Evolutionary conservation across 1,284 basidiomycete genomes (phyloP).

Genomic region (Cutaneotrichosporon mucoides): DNA sequence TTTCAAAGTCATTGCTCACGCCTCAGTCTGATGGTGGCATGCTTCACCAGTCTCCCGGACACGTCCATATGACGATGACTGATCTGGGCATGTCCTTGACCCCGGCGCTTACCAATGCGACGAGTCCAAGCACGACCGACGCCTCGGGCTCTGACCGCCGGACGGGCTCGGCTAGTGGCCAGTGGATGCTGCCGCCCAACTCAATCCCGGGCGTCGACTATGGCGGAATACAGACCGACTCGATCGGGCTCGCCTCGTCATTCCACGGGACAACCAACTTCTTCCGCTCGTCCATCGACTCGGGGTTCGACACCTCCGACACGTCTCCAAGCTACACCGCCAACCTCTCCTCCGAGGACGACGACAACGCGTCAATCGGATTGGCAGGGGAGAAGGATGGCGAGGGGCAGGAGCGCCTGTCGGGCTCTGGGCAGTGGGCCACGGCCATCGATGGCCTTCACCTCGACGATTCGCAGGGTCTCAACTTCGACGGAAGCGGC

Average conservation of each 20-base stretch:
- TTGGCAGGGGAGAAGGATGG: background rate
- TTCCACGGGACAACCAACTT: slow-evolving; percentile 1
- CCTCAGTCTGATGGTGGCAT: too few species aligned
- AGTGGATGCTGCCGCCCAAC: background rate
- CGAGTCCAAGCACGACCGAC: slow-evolving; percentile 29
- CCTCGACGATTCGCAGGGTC: background rate
- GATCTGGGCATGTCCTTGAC: slow-evolving; percentile 23
- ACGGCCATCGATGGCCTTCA: slow-evolving; percentile 39
- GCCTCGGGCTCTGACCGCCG: slow-evolving; percentile 5
- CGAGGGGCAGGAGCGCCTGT: slow-evolving; percentile 17
- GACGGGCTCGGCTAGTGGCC: background rate
- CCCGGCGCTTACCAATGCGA: slow-evolving; percentile 34
- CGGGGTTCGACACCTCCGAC: background rate
- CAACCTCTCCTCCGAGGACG: slow-evolving; percentile 4
- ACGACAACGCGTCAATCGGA: background rate
- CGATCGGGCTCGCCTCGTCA: background rate
- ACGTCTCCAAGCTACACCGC: slow-evolving; percentile 6
- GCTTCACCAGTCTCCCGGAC: slow-evolving; percentile 4
- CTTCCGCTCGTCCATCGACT: background rate
- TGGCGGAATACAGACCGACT: slow-evolving; percentile 1
- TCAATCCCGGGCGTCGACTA: background rate
- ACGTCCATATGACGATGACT: too few species aligned
- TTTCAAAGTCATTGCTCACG: too few species aligned
- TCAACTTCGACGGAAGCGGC: background rate
- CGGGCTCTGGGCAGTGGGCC: slow-evolving; percentile 28